phyloP scores from a whole-genome alignment of 2,329 filamentous ascomycete species.

The Drechslerella stenobrocha region DNA sequence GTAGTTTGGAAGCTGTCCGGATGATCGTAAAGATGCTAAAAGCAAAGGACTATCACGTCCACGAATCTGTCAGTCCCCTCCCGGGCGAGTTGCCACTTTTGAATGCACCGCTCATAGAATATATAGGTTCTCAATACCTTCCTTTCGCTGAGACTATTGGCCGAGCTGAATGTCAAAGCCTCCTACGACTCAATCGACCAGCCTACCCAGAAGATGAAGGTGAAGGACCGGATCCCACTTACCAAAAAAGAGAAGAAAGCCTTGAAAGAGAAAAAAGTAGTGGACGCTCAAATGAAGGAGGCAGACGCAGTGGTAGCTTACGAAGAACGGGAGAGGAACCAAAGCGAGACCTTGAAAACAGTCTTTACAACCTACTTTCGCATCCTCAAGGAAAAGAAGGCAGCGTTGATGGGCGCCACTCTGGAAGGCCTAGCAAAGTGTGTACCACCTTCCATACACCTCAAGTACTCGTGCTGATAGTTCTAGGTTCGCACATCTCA shows the following conservation, averaged over 20 bases:
- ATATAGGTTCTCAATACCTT: constrained; percentile 74
- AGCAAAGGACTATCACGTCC: constrained; percentile 75
- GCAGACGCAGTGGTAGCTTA: constrained; percentile 89
- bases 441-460: background rate
- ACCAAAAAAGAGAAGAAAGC: constrained; percentile 86
- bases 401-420: constrained; percentile 92
- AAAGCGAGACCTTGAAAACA: constrained; percentile 91
- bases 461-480: background rate
- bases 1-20: constrained; percentile 81
- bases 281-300: constrained; percentile 90
- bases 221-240: constrained; percentile 55
- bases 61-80: constrained; percentile 66
- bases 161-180: constrained; percentile 81
- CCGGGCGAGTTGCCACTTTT: background rate
- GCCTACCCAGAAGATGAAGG: constrained; percentile 56
- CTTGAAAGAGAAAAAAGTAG: constrained; percentile 78
- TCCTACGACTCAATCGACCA: constrained; percentile 73
- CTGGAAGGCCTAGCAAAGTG: constrained; percentile 77
- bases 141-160: constrained; percentile 81
- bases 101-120: background rate
- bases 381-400: constrained; percentile 79
- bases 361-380: constrained; percentile 96
- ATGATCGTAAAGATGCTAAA: constrained; percentile 95
- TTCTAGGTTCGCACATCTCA: constrained; percentile 82
- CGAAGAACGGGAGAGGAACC: constrained; percentile 89